Evolutionary conservation across 1,284 basidiomycete genomes (phyloP).

Genomic region (Fomitopsis palustris): DNA sequence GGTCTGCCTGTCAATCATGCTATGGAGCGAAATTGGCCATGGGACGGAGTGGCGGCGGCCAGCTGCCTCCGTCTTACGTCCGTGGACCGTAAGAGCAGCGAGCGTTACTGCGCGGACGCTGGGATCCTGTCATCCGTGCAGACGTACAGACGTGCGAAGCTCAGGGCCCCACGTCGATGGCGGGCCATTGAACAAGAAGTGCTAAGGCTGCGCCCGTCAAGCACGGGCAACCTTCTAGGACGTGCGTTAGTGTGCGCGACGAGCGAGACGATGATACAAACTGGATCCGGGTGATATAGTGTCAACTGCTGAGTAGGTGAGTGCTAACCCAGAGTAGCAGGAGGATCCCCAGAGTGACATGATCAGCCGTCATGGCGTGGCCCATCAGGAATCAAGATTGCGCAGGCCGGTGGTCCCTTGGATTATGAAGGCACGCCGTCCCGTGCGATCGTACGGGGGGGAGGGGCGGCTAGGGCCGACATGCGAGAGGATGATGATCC

Average conservation of each 20-base stretch:
- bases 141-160: neutral
- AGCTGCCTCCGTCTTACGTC: neutral
- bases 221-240: neutral
- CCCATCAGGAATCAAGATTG: slow-evolving; percentile 1
- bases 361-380: neutral
- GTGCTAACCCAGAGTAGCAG: slow-evolving; percentile 6
- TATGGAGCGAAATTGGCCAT: neutral
- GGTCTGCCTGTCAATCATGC: neutral
- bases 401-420: neutral
- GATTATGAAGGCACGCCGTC: neutral
- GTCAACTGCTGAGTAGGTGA: neutral
- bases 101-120: neutral
- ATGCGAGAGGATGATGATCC: neutral
- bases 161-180: neutral
- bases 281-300: neutral
- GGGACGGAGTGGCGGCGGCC: neutral
- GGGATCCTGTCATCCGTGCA: neutral
- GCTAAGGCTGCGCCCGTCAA: neutral
- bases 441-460: neutral
- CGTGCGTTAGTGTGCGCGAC: neutral
- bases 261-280: neutral
- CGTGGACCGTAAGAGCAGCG: neutral
- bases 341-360: slow-evolving; percentile 1
- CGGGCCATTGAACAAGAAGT: neutral
- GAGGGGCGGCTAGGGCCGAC: neutral